Conservation (phyloP, 2,329 filamentous ascomycete species). For the Xylaria sp. region DNA sequence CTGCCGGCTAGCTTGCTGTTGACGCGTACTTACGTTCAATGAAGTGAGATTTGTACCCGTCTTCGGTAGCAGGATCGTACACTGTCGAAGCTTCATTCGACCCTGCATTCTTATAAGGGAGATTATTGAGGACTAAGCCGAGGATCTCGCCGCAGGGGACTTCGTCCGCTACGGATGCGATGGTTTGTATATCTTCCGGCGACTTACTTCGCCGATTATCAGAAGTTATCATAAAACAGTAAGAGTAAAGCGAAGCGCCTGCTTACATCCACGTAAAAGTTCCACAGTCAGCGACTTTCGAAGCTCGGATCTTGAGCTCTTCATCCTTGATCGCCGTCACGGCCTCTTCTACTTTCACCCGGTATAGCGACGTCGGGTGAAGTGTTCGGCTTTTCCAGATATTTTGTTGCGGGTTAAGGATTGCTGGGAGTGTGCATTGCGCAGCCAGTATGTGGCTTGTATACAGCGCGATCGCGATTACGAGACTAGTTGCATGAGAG, state of each 20-base stretch:
- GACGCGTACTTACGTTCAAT: background rate
- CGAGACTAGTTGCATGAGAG: background rate
- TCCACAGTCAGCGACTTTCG: background rate
- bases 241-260: too few species aligned
- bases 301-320: constrained; percentile 6
- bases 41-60: background rate
- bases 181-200: background rate
- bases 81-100: background rate
- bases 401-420: background rate
- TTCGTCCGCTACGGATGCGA: constrained; percentile 1
- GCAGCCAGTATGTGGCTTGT: background rate
- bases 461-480: background rate
- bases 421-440: background rate
- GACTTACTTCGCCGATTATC: background rate
- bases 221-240: background rate
- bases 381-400: background rate
- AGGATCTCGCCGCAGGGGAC: constrained; percentile 14
- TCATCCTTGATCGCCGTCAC: constrained; percentile 5
- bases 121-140: constrained; percentile 9
- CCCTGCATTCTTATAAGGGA: constrained; percentile 1
- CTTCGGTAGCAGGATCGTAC: constrained; percentile 2
- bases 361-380: constrained; percentile 4
- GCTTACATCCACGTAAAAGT: constrained; percentile 13
- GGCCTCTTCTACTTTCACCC: background rate
- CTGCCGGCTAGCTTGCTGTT: background rate